A percentile compares a stretch with the other conserved stretches of the same genome.
phyloP scores from a whole-genome alignment of 2,329 filamentous ascomycete species.

The Trichoderma aggressivum region DNA sequence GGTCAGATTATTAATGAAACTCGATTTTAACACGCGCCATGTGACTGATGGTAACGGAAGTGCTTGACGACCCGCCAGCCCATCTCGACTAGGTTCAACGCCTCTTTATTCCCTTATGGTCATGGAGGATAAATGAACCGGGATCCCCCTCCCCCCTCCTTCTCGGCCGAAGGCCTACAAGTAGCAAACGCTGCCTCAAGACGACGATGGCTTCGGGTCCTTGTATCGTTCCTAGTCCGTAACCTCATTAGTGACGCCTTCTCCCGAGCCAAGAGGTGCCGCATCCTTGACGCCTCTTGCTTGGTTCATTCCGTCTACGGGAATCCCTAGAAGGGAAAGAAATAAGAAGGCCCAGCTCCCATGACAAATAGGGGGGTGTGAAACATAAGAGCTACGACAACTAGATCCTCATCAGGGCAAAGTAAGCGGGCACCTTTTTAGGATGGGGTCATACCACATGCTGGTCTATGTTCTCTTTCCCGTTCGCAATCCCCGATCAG shows the following conservation, averaged over 20 bases:
- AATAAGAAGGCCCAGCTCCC: background rate
- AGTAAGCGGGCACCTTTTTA: conserved; percentile 11
- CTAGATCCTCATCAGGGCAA: background rate
- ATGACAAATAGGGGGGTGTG: background rate
- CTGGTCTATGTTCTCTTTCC: background rate
- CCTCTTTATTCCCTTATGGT: background rate
- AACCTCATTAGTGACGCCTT: background rate
- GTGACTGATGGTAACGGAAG: background rate
- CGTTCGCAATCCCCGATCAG: background rate
- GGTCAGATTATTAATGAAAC: background rate
- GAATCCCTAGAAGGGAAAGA: background rate
- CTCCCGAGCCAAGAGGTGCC: background rate
- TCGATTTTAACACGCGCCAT: background rate
- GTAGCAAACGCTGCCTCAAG: background rate
- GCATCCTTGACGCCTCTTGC: background rate
- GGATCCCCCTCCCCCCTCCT: background rate
- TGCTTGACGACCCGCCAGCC: background rate
- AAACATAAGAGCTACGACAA: background rate
- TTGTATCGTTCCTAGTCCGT: background rate
- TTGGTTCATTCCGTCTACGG: background rate
- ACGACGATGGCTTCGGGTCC: background rate
- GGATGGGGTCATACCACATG: background rate
- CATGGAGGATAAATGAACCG: background rate
- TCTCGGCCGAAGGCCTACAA: background rate
- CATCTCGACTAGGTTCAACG: background rate